A percentile compares a stretch with the other conserved stretches of the same genome.
phyloP scores from a whole-genome alignment of 2,329 filamentous ascomycete genomes.

The Apiospora phragmitis region DNA sequence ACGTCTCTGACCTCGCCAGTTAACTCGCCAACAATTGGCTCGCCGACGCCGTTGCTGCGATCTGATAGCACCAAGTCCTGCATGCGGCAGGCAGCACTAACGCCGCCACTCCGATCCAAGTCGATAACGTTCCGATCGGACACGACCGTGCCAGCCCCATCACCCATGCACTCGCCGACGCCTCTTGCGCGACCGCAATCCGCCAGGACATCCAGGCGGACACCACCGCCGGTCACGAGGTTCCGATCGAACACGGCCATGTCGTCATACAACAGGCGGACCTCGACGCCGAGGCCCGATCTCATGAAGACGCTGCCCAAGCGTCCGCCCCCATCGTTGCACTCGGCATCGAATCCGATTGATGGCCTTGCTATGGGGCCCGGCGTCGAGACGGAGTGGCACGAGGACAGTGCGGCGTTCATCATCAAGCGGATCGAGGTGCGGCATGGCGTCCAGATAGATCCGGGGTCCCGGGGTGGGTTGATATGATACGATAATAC shows the following conservation, averaged over 20 bases:
- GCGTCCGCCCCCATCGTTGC: not conserved
- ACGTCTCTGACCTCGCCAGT: not conserved
- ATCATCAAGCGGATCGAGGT: slow-evolving; percentile 2
- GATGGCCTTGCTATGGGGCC: not conserved
- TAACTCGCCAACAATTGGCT: not conserved
- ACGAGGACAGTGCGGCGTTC: not conserved
- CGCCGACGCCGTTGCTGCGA: not conserved
- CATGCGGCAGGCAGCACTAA: not conserved
- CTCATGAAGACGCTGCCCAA: slow-evolving; percentile 13
- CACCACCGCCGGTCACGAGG: not conserved
- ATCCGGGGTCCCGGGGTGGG: not conserved
- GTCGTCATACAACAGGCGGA: not conserved
- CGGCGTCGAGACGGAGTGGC: not conserved
- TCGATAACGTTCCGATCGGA: not conserved
- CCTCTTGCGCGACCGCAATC: not conserved
- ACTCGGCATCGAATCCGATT: not conserved
- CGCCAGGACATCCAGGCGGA: not conserved
- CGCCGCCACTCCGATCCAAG: not conserved
- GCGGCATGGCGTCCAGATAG: not conserved
- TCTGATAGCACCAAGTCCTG: not conserved
- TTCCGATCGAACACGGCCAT: not conserved
- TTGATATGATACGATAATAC: not conserved
- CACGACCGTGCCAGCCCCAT: not conserved
- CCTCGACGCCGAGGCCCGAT: not conserved
- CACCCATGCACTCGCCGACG: not conserved